phyloP scores from a whole-genome alignment of 176 grass and related monocot genomes.

The Bromus sterilis region DNA sequence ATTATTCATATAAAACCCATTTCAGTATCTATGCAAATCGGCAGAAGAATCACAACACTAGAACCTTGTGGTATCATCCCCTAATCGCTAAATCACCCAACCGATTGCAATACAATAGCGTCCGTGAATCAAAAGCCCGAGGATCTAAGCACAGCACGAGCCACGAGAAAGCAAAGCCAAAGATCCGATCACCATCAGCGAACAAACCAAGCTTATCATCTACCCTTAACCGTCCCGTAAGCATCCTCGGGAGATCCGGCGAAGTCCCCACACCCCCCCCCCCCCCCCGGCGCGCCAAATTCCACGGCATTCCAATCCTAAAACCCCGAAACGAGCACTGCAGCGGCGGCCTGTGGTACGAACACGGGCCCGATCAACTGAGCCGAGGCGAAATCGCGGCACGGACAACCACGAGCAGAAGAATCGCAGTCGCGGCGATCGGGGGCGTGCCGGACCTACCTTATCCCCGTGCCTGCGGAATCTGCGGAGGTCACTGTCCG shows the following conservation, averaged over 20 bases:
- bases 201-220: not conserved
- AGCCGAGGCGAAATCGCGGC: not conserved
- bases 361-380: conserved; percentile 2
- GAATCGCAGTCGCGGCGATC: not conserved
- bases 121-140: not conserved
- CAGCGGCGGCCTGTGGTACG: not conserved
- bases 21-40: not conserved
- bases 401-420: not conserved
- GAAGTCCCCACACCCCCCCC: too few species aligned
- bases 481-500: conserved; percentile 5
- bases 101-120: not conserved
- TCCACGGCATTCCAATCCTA: conserved; percentile 16
- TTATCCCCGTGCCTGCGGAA: not conserved
- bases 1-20: not conserved
- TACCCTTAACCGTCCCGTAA: not conserved
- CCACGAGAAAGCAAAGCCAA: not conserved
- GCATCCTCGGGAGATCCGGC: conserved; percentile 19
- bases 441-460: not conserved
- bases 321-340: not conserved
- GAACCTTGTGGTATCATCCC: not conserved
- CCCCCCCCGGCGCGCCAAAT: too few species aligned
- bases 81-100: not conserved
- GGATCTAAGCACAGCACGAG: not conserved
- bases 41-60: not conserved
- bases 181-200: conserved; percentile 1